These are phyloP conservation scores for Leccinum subfulvum DNA, from an alignment of 1,284 basidiomycete species.

Conservation along the genomic window DNA sequence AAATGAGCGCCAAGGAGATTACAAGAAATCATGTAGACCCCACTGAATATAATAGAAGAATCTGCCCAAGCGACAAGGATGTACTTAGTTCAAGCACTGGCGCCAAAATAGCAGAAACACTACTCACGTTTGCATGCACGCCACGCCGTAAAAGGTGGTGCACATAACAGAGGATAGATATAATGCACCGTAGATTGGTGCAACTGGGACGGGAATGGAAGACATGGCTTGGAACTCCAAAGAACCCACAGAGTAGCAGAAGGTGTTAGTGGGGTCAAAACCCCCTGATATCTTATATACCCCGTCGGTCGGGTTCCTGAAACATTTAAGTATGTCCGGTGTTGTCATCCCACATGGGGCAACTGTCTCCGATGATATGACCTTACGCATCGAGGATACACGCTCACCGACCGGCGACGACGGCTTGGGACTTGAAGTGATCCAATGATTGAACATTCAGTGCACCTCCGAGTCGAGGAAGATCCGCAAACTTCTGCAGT, in stretches of 20 bases:
- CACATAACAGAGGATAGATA: constrained; percentile 4
- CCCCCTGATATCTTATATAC: background rate
- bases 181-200: constrained; percentile 5
- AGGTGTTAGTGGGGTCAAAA: background rate
- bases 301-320: background rate
- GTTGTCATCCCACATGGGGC: background rate
- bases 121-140: constrained; percentile 10
- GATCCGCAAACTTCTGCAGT: background rate
- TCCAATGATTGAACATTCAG: background rate
- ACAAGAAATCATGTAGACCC: background rate
- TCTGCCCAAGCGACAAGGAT: constrained; percentile 2
- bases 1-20: background rate
- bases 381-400: background rate
- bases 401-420: background rate
- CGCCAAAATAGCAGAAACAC: background rate
- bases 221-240: constrained; percentile 1
- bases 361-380: background rate
- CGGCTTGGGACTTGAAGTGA: background rate
- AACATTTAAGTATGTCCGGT: background rate
- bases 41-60: constrained; percentile 22
- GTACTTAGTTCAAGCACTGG: background rate
- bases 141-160: constrained; percentile 5
- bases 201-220: constrained; percentile 2
- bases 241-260: background rate
- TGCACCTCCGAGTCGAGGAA: background rate